These are phyloP conservation scores for Hippophae rhamnoides DNA, from an alignment of 306 rosid species.

Conservation along the genomic window DNA sequence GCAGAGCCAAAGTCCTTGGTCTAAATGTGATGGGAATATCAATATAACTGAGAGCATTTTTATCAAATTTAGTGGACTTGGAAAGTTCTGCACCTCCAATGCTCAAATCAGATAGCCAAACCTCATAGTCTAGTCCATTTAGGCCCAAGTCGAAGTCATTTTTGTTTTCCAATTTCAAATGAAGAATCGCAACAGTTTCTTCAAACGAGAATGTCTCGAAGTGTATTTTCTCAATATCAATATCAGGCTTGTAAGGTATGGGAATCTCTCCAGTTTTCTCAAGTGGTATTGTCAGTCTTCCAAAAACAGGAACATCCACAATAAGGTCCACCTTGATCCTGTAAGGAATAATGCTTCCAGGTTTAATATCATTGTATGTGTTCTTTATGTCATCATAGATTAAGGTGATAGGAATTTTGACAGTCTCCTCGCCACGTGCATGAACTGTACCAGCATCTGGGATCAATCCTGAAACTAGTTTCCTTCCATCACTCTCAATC, in stretches of 20 bases:
- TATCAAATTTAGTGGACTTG: conserved; percentile 55
- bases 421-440: conserved; percentile 80
- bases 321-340: conserved; percentile 69
- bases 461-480: conserved; percentile 74
- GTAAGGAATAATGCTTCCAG: conserved; percentile 81
- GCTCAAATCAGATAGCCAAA: conserved; percentile 73
- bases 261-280: conserved; percentile 95
- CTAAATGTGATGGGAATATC: conserved; percentile 79
- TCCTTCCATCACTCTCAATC: conserved; percentile 86
- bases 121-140: conserved; percentile 64
- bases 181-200: conserved; percentile 77
- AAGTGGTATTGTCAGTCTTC: conserved; percentile 73
- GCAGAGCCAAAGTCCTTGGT: conserved; percentile 94
- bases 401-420: conserved; percentile 61
- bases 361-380: conserved; percentile 59
- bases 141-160: conserved; percentile 90
- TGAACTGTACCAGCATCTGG: conserved; percentile 89
- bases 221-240: conserved; percentile 71
- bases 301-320: conserved; percentile 78
- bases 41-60: conserved; percentile 43
- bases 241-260: conserved; percentile 88
- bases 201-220: conserved; percentile 75
- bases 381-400: conserved; percentile 74
- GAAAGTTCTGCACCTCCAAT: conserved; percentile 66
- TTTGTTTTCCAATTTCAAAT: conserved; percentile 82